Conservation (phyloP, 495 filamentous ascomycete species). For the Xylaria palmicola region DNA sequence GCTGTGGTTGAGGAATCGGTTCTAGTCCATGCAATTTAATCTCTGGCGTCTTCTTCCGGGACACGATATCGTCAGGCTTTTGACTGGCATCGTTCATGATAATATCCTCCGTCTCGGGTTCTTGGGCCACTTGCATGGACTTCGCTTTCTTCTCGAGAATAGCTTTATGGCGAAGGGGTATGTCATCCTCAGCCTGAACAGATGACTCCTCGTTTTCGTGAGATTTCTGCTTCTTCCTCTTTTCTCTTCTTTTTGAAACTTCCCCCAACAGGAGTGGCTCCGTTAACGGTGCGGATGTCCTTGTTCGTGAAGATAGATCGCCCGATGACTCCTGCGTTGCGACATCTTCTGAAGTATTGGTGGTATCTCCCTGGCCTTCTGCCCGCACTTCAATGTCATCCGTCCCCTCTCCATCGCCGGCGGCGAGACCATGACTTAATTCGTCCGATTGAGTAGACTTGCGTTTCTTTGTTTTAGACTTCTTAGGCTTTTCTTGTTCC, state of each 20-base stretch:
- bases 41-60: slow-evolving; percentile 24
- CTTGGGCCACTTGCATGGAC: slow-evolving; percentile 38
- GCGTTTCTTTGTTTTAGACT: slow-evolving; percentile 26
- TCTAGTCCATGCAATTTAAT: slow-evolving; percentile 65
- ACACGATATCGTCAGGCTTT: slow-evolving; percentile 28
- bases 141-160: slow-evolving; percentile 51
- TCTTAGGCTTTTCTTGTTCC: slow-evolving; percentile 24
- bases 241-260: slow-evolving; percentile 27
- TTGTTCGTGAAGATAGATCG: not conserved
- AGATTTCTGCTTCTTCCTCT: slow-evolving; percentile 36
- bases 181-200: slow-evolving; percentile 19
- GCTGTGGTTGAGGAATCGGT: slow-evolving; percentile 74
- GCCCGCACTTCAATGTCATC: not conserved
- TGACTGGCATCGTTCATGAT: slow-evolving; percentile 17
- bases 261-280: not conserved
- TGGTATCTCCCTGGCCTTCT: not conserved
- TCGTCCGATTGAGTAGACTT: slow-evolving; percentile 6
- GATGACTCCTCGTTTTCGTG: slow-evolving; percentile 14
- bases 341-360: not conserved
- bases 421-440: not conserved
- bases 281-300: not conserved
- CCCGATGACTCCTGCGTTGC: not conserved
- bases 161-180: slow-evolving; percentile 40
- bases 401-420: not conserved
- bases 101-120: slow-evolving; percentile 28